Base-by-base conservation (phyloP, 1,284 basidiomycete species). In the Macrocystidia cucumis region DNA sequence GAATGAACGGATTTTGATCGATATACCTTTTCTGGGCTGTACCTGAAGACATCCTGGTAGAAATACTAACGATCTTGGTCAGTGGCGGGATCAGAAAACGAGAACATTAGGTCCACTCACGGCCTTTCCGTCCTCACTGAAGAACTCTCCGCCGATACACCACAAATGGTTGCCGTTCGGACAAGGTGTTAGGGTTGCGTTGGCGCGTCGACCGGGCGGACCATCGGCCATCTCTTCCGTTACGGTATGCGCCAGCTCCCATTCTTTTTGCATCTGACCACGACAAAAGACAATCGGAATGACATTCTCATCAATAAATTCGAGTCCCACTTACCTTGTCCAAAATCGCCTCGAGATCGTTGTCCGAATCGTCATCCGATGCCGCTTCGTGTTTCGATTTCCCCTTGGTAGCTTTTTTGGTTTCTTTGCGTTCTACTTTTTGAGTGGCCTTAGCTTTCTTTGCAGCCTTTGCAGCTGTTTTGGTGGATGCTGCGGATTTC, bases 131-230 rank as follows among this genome's bases (percentile, higher is more conserved):
- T 91, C 89, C 32, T 91, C 85, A 39, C 74, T 77, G 52, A 89
- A 92, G 54, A 78, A 90, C 53, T 91, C 88, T 4, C 88, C 83
- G 0, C 83, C 82, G 25, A 90, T 79, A 43, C 73, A 82, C 83
- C 86, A 90, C 0, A 91, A 60, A 53, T 89, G 72, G 44, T 80
- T 83, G 28, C 83, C 84, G 41, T 67, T 77, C 0, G 87, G 87
- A 54, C 83, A 90, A 0, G 86, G 62, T 0, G 82, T 82, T 13
- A 91, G 58, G 0, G 86, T 84, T 0, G 88, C 87, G 47, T 87
- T 91, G 0, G 86, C 87, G 29, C 89, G 69, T 33, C 84, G 65
- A 34, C 78, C 82, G 0, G 89, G 89, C 9, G 88, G 86, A 0
- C 83, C 82, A 50, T 83, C 74, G 7, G 79, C 75, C 2, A 83